Base-by-base conservation (phyloP, 139 green algal species). In the Eudorina sp. region DNA sequence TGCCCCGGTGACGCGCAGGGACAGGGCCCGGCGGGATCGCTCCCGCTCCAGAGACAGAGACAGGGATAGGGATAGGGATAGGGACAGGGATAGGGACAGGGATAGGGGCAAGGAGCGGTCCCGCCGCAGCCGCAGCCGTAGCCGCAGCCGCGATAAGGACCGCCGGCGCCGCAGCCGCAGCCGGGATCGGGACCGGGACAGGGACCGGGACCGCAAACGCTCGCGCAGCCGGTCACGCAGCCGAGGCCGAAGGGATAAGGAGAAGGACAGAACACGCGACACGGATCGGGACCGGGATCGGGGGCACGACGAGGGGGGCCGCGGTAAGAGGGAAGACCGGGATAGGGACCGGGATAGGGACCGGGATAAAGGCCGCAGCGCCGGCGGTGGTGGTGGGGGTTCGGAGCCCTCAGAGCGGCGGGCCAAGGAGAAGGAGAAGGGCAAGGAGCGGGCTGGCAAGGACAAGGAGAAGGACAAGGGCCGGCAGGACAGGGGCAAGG, bases 401-500 rank as follows among this genome's bases (percentile, higher is more conserved):
- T 25, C n/a, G 34, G 60, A n/a, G n/a, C 81, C 6, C 53, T 5
- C 19, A 72, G 55, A 62, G 38, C 11, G 1, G 79, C 53, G 29
- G 31, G 62, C 23, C 2, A 80, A 13, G 18, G 68, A 48, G 4
- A 48, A 53, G 36, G 40, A 77, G 23, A 19, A 70, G 7, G n/a
- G 66, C 14, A 27, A 51, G 27, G 25, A 58, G 82, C 40, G 68
- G 48, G 31, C 60, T 19, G 18, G 11, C 51, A 6, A 76, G 41
- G 34, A 55, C 43, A 68, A 68, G 89, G 45, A 79, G 4, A 83
- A 75, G 73, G 55, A 74, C 31, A 53, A 48, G 51, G 46, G 43
- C 29, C 29, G 62, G 31, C 34, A 75, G 9, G 45, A 53, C 31
- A 72, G 2, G 43, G 64, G 46, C 40, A 16, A 27, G 18, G 27